Percentiles rank a stretch among this genome's conserved stretches.
phyloP scores from a whole-genome alignment of 2,329 filamentous ascomycete genomes.

The Exophiala spinifera region DNA sequence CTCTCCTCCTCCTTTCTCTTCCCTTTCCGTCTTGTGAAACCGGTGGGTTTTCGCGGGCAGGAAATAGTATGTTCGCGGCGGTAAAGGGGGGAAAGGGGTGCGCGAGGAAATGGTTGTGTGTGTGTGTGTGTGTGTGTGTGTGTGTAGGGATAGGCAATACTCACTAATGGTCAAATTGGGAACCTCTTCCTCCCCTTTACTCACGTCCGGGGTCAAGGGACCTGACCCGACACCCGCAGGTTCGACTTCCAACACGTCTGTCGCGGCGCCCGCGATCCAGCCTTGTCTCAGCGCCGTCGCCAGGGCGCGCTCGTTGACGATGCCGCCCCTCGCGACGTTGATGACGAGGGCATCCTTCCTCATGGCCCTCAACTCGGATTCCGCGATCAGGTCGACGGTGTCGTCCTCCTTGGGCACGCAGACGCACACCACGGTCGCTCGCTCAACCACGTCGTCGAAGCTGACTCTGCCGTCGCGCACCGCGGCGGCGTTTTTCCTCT shows the following conservation, averaged over 20 bases:
- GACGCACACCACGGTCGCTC: conserved; percentile 35
- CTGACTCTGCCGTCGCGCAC: conserved; percentile 14
- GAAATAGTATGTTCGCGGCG: too few relatives aligned
- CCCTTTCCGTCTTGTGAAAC: too few relatives aligned
- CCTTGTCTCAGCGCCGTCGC: conserved; percentile 44
- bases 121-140: too few relatives aligned
- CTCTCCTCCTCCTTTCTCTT: too few relatives aligned
- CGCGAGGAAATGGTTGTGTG: too few relatives aligned
- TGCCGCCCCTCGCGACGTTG: conserved; percentile 51
- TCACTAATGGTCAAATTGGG: conserved; percentile 48
- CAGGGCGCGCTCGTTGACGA: conserved; percentile 51
- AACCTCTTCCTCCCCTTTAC: conserved; percentile 37
- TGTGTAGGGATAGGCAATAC: neutral
- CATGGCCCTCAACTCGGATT: conserved; percentile 46
- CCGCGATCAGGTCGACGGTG: conserved; percentile 37
- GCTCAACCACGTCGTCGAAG: conserved; percentile 34
- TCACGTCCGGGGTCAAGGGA: conserved; percentile 40
- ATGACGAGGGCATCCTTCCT: conserved; percentile 45
- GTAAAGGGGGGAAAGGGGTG: neutral
- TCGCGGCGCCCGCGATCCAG: conserved; percentile 48
- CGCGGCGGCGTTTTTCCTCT: conserved; percentile 39
- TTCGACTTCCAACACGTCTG: conserved; percentile 51
- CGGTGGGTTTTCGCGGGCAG: too few relatives aligned
- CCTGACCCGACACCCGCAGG: conserved; percentile 45
- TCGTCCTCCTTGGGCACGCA: conserved; percentile 33